Evolutionary conservation across 139 green algal species (phyloP), one percentile per base, ranked within the genome.

Genomic region (Eudorina sp.): DNA sequence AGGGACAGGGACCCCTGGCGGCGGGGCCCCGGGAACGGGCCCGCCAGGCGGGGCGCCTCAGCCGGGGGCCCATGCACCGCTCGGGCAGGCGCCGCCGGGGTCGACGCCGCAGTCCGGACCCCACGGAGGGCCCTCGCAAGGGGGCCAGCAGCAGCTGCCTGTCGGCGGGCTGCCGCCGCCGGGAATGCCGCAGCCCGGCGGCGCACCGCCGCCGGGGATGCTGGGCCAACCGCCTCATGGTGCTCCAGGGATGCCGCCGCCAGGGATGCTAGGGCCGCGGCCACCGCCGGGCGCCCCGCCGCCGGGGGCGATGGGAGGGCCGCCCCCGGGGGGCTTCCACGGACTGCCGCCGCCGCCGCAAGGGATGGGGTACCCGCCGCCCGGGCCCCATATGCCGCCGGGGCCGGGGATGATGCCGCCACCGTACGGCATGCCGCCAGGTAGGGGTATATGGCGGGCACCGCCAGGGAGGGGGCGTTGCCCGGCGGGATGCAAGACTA

Each of bases 321-420:
- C 70, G 70, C 40, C 43, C 23, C 48, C 74, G 74, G 48, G n/a
- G 74, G 48, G 46, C 14, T 68, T 62, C n/a, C 74, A 27, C 41
- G 48, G 48, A 7, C 34, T 83, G 48, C 58, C 78, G 40, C 78
- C 55, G 21, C 55, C 78, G 6, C n/a, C n/a, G n/a, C n/a, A n/a
- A 11, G 58, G 78, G n/a, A 75, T 74, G 78, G 55, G 55, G 8
- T 75, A 74, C n/a, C 78, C 78, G 38, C 78, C 78, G 46, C 75
- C 29, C 9, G 41, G 41, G 21, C 2, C 3, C 9, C 75, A 83
- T 31, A 48, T 84, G 55, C 4, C 53, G 11, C 51, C 53, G 38
- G 53, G 53, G 23, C 53, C 34, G 31, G 53, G 53, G 11, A 73
- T 84, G 53, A 72, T 84, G 31, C 77, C 77, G 13, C 53, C 77